These are phyloP conservation scores for Boletus bicolor DNA, from an alignment of 768 basidiomycete species.

Conservation along the genomic window DNA sequence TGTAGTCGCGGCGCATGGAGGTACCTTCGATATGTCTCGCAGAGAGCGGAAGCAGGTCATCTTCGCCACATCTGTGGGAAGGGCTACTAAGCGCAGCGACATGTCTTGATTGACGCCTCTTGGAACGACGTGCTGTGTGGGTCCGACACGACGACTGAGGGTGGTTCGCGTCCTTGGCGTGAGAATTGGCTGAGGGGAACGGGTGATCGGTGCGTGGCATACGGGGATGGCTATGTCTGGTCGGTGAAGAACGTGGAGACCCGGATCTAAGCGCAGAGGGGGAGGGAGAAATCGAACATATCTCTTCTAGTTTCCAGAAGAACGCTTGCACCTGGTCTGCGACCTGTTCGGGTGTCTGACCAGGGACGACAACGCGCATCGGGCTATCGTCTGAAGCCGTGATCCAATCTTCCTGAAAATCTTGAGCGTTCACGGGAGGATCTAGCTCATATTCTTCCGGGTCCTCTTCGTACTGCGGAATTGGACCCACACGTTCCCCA, in stretches of 20 bases:
- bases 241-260: not conserved
- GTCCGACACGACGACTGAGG: not conserved
- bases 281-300: slow-evolving; percentile 1
- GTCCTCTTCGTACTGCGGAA: slow-evolving; percentile 30
- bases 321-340: slow-evolving; percentile 19
- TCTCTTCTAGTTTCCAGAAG: slow-evolving; percentile 19
- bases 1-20: slow-evolving; percentile 25
- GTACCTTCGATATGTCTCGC: slow-evolving; percentile 25
- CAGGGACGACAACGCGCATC: slow-evolving; percentile 37
- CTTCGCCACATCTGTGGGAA: slow-evolving; percentile 19
- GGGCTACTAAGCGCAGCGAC: not conserved
- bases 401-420: slow-evolving; percentile 36
- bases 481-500: slow-evolving; percentile 29
- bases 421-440: slow-evolving; percentile 33
- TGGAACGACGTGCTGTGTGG: slow-evolving; percentile 3
- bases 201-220: not conserved
- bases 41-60: slow-evolving; percentile 20
- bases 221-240: not conserved
- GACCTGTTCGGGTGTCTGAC: slow-evolving; percentile 28
- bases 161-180: slow-evolving; percentile 13
- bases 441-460: slow-evolving; percentile 32
- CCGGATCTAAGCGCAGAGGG: not conserved
- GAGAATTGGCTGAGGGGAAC: not conserved
- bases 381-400: slow-evolving; percentile 33
- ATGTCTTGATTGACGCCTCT: slow-evolving; percentile 8